phyloP scores from a whole-genome alignment of 768 basidiomycete genomes.

The Mycena rosella region DNA sequence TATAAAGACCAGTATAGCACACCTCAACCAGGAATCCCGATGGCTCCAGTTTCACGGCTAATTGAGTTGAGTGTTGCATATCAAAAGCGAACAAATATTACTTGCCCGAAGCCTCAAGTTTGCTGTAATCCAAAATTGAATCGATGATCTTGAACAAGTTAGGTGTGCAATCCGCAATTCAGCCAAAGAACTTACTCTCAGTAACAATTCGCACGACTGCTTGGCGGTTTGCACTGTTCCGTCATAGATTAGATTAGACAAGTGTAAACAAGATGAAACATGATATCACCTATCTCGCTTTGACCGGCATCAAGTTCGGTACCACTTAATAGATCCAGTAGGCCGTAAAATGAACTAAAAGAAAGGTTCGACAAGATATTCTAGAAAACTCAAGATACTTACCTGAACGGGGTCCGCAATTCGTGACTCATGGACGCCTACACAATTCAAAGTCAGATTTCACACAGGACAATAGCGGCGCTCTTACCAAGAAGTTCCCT shows the following conservation, averaged over 20 bases:
- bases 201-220: conserved; percentile 79
- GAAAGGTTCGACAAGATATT: background rate
- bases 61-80: conserved; percentile 21
- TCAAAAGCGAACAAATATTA: background rate
- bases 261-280: background rate
- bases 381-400: background rate
- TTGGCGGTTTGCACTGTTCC: conserved; percentile 82
- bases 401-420: conserved; percentile 77
- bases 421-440: conserved; percentile 82
- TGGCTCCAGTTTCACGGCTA: conserved; percentile 78
- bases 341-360: conserved; percentile 75
- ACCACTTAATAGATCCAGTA: conserved; percentile 79
- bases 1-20: conserved; percentile 14
- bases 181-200: conserved; percentile 60
- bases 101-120: conserved; percentile 79
- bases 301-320: conserved; percentile 79
- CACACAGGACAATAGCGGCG: too few relatives aligned
- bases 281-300: conserved; percentile 72
- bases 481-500: conserved; percentile 66
- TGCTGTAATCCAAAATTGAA: conserved; percentile 84
- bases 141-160: conserved; percentile 72
- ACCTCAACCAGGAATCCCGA: conserved; percentile 77
- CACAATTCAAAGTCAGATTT: too few relatives aligned
- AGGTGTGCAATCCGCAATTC: background rate
- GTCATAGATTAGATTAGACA: conserved; percentile 20